Conservation (phyloP, 2,329 filamentous ascomycete genomes). For the Basipetospora chlamydospora region DNA sequence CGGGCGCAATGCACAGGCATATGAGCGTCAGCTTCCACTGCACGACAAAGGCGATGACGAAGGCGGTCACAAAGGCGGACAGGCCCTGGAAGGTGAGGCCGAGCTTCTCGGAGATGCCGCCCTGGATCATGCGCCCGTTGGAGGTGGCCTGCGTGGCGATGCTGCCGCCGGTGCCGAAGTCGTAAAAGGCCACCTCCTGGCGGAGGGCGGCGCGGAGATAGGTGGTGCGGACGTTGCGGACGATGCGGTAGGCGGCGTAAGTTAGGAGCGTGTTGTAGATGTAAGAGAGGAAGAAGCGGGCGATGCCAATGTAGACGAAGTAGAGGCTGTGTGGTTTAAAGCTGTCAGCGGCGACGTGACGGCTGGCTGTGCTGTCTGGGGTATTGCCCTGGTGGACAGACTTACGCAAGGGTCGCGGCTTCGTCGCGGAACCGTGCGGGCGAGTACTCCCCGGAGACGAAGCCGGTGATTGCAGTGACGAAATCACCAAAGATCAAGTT, state of each 20-base stretch:
- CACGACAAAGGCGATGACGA: conserved; percentile 24
- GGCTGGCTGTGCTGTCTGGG: too few relatives aligned
- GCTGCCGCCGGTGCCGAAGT: conserved; percentile 25
- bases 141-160: conserved; percentile 31
- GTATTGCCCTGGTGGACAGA: conserved; percentile 9
- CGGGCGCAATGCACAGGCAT: conserved; percentile 29
- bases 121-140: conserved; percentile 29
- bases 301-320: conserved; percentile 44
- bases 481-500: conserved; percentile 42
- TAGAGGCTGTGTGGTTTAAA: conserved; percentile 25
- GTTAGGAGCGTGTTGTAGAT: conserved; percentile 28
- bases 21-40: conserved; percentile 29
- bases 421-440: conserved; percentile 31
- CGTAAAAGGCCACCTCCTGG: conserved; percentile 41
- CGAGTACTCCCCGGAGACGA: conserved; percentile 28
- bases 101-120: conserved; percentile 30
- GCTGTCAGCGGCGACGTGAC: background rate
- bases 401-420: conserved; percentile 30
- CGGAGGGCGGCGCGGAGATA: conserved; percentile 13
- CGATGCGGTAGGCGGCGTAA: conserved; percentile 34
- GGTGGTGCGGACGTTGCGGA: conserved; percentile 29
- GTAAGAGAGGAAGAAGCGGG: conserved; percentile 36
- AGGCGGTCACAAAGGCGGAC: conserved; percentile 24
- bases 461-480: conserved; percentile 41
- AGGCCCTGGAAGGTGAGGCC: conserved; percentile 24